Base-by-base conservation (phyloP, 345 rosid species). In the Citrus medica region DNA sequence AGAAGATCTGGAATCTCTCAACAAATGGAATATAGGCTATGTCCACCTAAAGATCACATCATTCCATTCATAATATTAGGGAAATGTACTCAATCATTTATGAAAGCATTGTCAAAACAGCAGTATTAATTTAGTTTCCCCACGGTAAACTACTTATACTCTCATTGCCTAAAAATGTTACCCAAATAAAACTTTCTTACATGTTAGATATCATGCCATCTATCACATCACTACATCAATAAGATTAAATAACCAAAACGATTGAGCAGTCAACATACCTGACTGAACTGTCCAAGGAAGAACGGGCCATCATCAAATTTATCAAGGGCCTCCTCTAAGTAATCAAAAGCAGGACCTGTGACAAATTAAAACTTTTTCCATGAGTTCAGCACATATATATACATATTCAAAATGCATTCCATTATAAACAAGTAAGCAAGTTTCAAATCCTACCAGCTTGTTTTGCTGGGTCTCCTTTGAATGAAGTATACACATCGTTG, bases 271-370 rank as follows among this genome's bases (percentile, higher is more conserved):
- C 59, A 69, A 62, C 85, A 76, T 85, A 94, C 98, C 92, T 88
- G 83, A 82, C 95, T 91, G 74, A 89, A 80, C 77, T 87, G 90
- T 42, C 98, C 97, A 40, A 93, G 97, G 83, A 95, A 89, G 91
- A 93, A 93, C 9, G 99, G 93, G 0, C 99, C 98, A 35, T 94
- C 98, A 74, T 86, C 88, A 37, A 88, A 91, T 63, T 87, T 95
- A 2, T 82, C 74, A 71, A 92, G 86, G 77, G 92, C 85, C 73
- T 87, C 84, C 87, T 95, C 98, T 76, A 93, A 76, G 86, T 82
- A 80, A 88, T 92, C 97, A 58, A 95, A 90, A 63, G 84, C 91
- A 74, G 94, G 84, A 78, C 81, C 98, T 95, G 84, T 66, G 58
- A 8, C 82, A 83, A 83, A 46, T 62, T 33, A 16, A 33, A 68